Percentiles rank a stretch among this genome's conserved stretches.
These are phyloP conservation scores for Neovahlkampfia damariscottae DNA, from an alignment of 78 protist genomes.

Conservation along the genomic window DNA sequence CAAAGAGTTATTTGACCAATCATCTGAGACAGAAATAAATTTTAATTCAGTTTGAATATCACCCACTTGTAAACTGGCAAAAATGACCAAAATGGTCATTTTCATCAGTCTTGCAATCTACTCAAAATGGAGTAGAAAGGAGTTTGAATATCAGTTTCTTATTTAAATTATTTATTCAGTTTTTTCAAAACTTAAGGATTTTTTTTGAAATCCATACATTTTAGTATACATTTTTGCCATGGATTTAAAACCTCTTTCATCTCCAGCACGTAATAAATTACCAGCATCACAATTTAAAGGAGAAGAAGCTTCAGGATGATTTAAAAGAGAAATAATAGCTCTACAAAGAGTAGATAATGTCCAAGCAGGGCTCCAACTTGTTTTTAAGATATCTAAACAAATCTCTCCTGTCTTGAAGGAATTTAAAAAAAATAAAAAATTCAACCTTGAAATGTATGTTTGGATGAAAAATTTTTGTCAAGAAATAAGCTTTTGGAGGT, in stretches of 20 bases:
- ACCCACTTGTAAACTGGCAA: no score
- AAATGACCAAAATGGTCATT: no score
- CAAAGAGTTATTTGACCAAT: no score
- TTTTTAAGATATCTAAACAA: slow-evolving; percentile 72
- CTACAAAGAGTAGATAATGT: slow-evolving; percentile 63
- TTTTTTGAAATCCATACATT: no score
- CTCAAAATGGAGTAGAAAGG: no score
- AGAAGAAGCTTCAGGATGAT: slow-evolving; percentile 24
- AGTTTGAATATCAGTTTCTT: no score
- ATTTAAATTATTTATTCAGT: no score
- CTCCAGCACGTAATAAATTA: slow-evolving; percentile 62
- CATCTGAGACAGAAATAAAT: no score
- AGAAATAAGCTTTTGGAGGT: slow-evolving; percentile 55
- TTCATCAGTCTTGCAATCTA: no score
- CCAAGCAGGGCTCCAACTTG: slow-evolving; percentile 71
- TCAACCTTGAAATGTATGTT: slow-evolving; percentile 69
- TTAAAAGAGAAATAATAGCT: slow-evolving; percentile 40
- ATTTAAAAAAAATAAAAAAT: no score
- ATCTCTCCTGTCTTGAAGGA: slow-evolving; percentile 80
- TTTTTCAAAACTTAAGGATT: no score
- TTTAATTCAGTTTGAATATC: no score
- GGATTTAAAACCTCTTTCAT: slow-evolving; percentile 48
- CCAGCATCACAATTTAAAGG: slow-evolving; percentile 82
- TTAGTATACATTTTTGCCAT: slow-evolving; percentile 59
- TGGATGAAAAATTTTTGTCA: slow-evolving; percentile 72